Base-by-base conservation (phyloP, 345 rosid species). In the Euphorbia peplus region DNA sequence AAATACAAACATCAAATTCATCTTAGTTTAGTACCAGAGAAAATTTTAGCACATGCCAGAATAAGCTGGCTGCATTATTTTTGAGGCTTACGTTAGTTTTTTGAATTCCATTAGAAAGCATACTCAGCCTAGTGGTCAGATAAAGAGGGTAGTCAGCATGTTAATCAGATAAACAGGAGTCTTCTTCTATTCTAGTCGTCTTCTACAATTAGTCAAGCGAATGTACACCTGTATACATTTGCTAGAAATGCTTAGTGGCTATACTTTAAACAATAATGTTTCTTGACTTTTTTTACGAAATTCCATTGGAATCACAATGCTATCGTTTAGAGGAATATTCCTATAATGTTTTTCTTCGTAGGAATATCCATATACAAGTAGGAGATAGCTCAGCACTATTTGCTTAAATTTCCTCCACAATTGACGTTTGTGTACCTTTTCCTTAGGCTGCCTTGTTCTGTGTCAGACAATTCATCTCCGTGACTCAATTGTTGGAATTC, bases 391-490 rank as follows among this genome's bases (percentile, higher is more conserved):
- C 47, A 41, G 16, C 25, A 24, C 3, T 63, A 9, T 63, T 63
- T 3, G 30, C 53, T 8, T 25, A 19, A 42, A 42, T 21, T 63
- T 24, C 35, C 35, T 42, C 15, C 16, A 32, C 7, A 63, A 52
- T 47, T 19, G 41, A 70, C 8, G 28, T 64, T 28, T 15, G 41
- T 28, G 32, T 80, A 91, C 98, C 97, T 85, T 41, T 71, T 35
- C 71, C 58, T 75, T 46, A 29, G 35, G 52, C 55, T 69, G 46
- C 60, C 82, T 73, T 69, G 73, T 57, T 79, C 85, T 74, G 75
- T 71, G 69, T 76, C 87, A 28, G 32, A 47, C 24, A 54, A 65
- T 69, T 78, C 79, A 66, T 78, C 73, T 1, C 61, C 75, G n/a
- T 68, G 69, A 50, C 25, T 66, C 46, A 56, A 73, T 75, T 53